phyloP scores from a whole-genome alignment of 2,329 filamentous ascomycete genomes.

The Dothidotthia symphoricarpi region DNA sequence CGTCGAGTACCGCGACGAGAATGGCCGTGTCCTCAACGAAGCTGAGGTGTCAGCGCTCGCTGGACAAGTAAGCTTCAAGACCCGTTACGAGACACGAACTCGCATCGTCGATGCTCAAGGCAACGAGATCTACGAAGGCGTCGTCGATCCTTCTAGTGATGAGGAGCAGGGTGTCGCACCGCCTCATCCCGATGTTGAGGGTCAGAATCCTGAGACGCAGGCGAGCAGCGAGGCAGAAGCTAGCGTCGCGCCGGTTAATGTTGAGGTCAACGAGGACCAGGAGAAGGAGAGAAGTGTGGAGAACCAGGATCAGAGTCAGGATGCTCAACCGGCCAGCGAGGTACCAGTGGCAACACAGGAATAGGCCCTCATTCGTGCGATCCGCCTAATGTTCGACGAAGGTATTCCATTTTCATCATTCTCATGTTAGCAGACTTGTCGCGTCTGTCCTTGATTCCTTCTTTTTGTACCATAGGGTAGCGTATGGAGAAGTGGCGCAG shows the following conservation, averaged over 20 bases:
- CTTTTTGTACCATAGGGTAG: too few species aligned
- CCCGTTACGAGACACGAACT: constrained; percentile 91
- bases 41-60: constrained; percentile 80
- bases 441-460: too few species aligned
- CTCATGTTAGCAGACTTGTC: too few species aligned
- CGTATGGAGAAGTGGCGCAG: too few species aligned
- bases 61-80: constrained; percentile 94
- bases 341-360: constrained; percentile 38
- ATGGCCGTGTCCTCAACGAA: constrained; percentile 82
- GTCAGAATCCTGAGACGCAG: constrained; percentile 57
- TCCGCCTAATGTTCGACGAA: too few species aligned
- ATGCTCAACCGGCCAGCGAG: constrained; percentile 43
- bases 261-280: constrained; percentile 43
- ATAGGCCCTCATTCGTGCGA: background rate
- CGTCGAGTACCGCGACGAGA: constrained; percentile 90
- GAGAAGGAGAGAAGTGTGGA: constrained; percentile 48
- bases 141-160: constrained; percentile 39
- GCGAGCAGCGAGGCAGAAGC: constrained; percentile 34
- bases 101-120: constrained; percentile 76
- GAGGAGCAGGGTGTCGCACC: constrained; percentile 46
- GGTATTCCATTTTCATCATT: too few species aligned
- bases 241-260: constrained; percentile 43
- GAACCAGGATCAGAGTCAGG: constrained; percentile 37
- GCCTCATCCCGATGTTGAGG: constrained; percentile 58
- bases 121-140: constrained; percentile 64